Conservation (phyloP, 1,284 basidiomycete genomes). For the Heimioporus retisporus region DNA sequence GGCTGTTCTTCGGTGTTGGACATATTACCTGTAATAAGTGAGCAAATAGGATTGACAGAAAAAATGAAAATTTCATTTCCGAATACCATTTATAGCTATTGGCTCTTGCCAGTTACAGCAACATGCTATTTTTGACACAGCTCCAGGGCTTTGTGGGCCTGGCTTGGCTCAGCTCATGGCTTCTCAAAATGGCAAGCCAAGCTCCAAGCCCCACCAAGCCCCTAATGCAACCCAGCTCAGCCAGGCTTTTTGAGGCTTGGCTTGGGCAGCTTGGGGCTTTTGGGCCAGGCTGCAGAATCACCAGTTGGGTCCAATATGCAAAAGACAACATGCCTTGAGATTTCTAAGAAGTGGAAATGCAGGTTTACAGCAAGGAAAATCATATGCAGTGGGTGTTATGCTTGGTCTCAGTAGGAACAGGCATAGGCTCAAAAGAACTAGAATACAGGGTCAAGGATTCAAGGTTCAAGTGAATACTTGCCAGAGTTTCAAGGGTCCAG, state of each 20-base stretch:
- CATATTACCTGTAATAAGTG: neutral
- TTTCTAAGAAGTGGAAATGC: too few relatives aligned
- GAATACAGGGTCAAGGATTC: too few relatives aligned
- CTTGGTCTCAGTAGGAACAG: too few relatives aligned
- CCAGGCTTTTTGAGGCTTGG: neutral
- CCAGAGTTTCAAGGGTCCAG: too few relatives aligned
- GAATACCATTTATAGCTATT: neutral
- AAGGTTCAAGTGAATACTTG: too few relatives aligned
- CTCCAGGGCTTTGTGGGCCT: constrained; percentile 19
- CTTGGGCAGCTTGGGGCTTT: constrained; percentile 1
- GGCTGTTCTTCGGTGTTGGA: neutral
- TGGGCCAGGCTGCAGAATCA: too few relatives aligned
- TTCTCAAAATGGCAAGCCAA: neutral
- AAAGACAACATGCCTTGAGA: too few relatives aligned
- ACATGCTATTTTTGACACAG: neutral
- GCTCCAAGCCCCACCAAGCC: constrained; percentile 8
- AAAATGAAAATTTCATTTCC: neutral
- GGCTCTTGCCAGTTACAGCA: too few relatives aligned
- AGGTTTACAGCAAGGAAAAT: too few relatives aligned
- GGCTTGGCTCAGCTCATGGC: constrained; percentile 5
- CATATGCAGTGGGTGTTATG: too few relatives aligned
- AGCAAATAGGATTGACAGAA: neutral
- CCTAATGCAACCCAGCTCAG: neutral
- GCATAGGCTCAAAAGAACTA: too few relatives aligned
- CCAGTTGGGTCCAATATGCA: too few relatives aligned